Evolutionary conservation across 2,329 filamentous ascomycete genomes (phyloP), one percentile per base, ranked within the genome.

Genomic region (Xylaria sp.): DNA sequence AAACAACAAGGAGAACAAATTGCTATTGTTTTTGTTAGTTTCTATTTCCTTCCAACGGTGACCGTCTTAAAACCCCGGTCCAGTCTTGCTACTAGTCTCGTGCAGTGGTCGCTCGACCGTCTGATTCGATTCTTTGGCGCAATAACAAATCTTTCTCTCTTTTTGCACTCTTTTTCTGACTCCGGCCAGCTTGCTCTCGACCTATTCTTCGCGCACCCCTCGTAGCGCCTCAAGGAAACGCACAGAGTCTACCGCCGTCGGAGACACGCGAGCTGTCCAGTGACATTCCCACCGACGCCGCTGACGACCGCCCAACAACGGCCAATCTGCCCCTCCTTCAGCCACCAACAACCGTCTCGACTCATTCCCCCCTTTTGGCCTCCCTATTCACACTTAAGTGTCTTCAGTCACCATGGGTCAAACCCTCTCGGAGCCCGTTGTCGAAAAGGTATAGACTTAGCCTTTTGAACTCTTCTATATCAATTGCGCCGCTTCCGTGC

Each of bases 361-460:
- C 66, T 13, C 4, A 34, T 67, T 63, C 71, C 70, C 57, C 70
- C 70, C 73, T 73, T 68, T 74, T 69, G 73, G 74, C 37, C 73
- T 77, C 74, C 74, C 67, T 67, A 57, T 60, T 46, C 67, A 57
- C 28, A 73, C 65, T 58, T 68, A 51, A 72, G 67, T 71, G 71
- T 76, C 73, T 76, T 71, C 76, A 50, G 41, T 80, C 80, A 82
- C 81, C 84, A 99, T 99, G 96, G 96, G 96, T 89, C 96, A 99
- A 88, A 99, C 96, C 83, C 91, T 99, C 81, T 98, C 95, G 79
- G 96, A 99, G 88, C 96, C 96, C 79, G 94, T 99, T 80, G 92
- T 97, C 82, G 96, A 98, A 82, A 99, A 99, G 94, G 96, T 99
- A 88, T 81, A 89, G n/a, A 69, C 62, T 5, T 83, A 70, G 69